Evolutionary conservation across 2,329 filamentous ascomycete genomes (phyloP), one percentile per base, ranked within the genome.

Genomic region (Aschersonia sp.): DNA sequence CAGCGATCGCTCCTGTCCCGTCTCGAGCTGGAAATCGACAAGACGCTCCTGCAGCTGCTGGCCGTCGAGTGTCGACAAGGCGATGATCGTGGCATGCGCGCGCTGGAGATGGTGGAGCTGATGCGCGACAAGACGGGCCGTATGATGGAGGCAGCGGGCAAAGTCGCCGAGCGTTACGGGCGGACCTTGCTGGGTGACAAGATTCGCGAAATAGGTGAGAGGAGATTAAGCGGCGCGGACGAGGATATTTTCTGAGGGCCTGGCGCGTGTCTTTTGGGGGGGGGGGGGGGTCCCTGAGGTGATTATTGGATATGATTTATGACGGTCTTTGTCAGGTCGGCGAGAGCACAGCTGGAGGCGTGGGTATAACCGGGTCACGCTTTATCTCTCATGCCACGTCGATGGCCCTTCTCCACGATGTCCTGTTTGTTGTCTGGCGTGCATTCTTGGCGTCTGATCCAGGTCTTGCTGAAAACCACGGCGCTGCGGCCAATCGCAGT

Each of bases 61-160:
- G 89, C 87, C 2, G 71, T 83, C 6, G 92, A 97, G 69, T 98
- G 92, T 62, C 80, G 88, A 50, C 87, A 92, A 54, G 87, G 88
- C 43, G 92, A 98, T 63, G 89, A 97, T 52, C 75, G 84, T 32
- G 90, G 89, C 5, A 95, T 95, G 87, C 87, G 90, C 55, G 90
- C 90, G 1, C 70, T 98, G 37, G 94, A 98, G 66, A 76, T 97
- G 57, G 92, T 94, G 32, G 73, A 77, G 51, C 70, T 98, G 58
- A 85, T 98, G 81, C 77, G 76, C 43, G 89, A 97, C 66, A 73
- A 79, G 43, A 84, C 79, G 50, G 90, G 90, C 14, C 83, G 84
- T 62, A 95, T 95, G 86, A 66, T 95, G 49, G 88, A 95, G 62
- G 85, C 90, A 5, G 92, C 92, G 1, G 79, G 81, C 48, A 95